Evolutionary conservation across 805 yeast species (phyloP).

Genomic region (Brettanomyces bruxellensis): DNA sequence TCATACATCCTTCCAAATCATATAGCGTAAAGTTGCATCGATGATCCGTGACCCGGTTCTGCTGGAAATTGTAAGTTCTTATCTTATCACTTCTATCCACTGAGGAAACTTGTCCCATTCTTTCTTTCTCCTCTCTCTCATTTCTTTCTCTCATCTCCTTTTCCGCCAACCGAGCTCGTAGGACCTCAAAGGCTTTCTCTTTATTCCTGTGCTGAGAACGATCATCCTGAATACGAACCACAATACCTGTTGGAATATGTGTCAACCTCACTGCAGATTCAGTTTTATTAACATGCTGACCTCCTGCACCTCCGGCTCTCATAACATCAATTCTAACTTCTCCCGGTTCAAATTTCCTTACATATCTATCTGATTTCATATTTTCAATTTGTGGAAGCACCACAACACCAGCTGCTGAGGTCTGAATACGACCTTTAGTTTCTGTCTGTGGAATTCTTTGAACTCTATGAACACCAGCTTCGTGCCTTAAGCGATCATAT

Average conservation of each 20-base stretch:
- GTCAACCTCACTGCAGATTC: slow-evolving; percentile 93
- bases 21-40: slow-evolving; percentile 75
- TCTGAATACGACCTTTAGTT: slow-evolving; percentile 87
- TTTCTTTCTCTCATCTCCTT: slow-evolving; percentile 57
- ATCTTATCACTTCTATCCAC: slow-evolving; percentile 91
- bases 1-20: slow-evolving; percentile 60
- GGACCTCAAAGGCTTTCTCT: slow-evolving; percentile 80
- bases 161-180: slow-evolving; percentile 81
- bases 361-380: slow-evolving; percentile 28
- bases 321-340: slow-evolving; percentile 93
- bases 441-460: slow-evolving; percentile 93
- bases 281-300: slow-evolving; percentile 96
- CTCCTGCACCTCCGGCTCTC: slow-evolving; percentile 97
- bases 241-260: slow-evolving; percentile 85
- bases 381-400: slow-evolving; percentile 77
- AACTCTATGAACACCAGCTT: slow-evolving; percentile 94
- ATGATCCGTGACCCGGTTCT: slow-evolving; percentile 90
- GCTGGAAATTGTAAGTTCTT: slow-evolving; percentile 88
- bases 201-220: slow-evolving; percentile 91
- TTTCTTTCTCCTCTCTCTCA: slow-evolving; percentile 51
- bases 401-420: slow-evolving; percentile 93
- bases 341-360: slow-evolving; percentile 65
- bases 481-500: slow-evolving; percentile 64
- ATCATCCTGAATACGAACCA: slow-evolving; percentile 88
- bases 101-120: slow-evolving; percentile 78